phyloP scores from a whole-genome alignment of 306 rosid species.

The Cicer arietinum region DNA sequence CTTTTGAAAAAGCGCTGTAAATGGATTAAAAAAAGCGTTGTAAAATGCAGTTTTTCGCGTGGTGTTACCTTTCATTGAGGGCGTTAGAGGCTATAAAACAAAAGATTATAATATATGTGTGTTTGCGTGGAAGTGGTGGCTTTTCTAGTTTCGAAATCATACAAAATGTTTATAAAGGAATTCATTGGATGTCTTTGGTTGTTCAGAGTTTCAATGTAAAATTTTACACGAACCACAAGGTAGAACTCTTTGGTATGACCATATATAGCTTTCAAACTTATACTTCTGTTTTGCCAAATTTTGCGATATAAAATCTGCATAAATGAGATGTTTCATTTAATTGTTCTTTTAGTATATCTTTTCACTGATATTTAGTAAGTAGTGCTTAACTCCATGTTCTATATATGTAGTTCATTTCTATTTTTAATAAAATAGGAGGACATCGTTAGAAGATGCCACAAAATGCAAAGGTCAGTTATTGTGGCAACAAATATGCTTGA shows the following conservation, averaged over 20 bases:
- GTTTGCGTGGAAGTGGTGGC: neutral
- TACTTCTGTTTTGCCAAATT: slow-evolving; percentile 27
- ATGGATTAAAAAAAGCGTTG: too few relatives aligned
- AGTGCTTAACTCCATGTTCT: slow-evolving; percentile 26
- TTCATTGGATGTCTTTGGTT: slow-evolving; percentile 32
- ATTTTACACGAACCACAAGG: slow-evolving; percentile 12
- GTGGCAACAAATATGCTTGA: slow-evolving; percentile 99
- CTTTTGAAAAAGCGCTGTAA: too few relatives aligned
- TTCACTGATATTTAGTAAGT: slow-evolving; percentile 24
- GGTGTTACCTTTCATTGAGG: slow-evolving; percentile 1
- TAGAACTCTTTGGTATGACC: slow-evolving; percentile 7
- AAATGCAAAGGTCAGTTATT: slow-evolving; percentile 89
- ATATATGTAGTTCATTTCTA: slow-evolving; percentile 26
- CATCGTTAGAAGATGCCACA: slow-evolving; percentile 79
- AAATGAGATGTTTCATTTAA: slow-evolving; percentile 10
- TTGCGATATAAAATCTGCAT: slow-evolving; percentile 31
- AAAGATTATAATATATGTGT: neutral
- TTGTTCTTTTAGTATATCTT: neutral
- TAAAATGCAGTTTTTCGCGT: too few relatives aligned
- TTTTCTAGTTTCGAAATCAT: slow-evolving; percentile 16
- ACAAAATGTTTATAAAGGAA: slow-evolving; percentile 16
- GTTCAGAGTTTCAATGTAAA: slow-evolving; percentile 32
- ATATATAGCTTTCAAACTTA: slow-evolving; percentile 8
- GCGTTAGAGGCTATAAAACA: slow-evolving; percentile 16
- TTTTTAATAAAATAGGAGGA: slow-evolving; percentile 69